Percentiles rank a stretch among this genome's conserved stretches.
phyloP scores from a whole-genome alignment of 164 flowering plant genomes.

The Macadamia integrifolia region DNA sequence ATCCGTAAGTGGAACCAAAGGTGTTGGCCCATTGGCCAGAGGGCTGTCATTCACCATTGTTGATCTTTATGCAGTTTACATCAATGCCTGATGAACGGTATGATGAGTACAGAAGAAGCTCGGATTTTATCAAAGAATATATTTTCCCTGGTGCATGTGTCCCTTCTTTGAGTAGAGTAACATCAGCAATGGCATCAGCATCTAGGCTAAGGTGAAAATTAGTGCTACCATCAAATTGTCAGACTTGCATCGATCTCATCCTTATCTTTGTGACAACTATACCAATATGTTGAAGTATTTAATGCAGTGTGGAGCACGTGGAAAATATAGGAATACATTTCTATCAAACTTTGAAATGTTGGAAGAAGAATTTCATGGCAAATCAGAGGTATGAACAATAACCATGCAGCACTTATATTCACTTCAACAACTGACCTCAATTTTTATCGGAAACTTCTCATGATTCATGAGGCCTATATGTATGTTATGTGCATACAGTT shows the following conservation, averaged over 20 bases:
- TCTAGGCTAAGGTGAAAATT: constrained; percentile 65
- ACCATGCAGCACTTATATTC: neutral
- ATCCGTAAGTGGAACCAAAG: too few relatives aligned
- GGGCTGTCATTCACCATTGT: neutral
- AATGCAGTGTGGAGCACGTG: constrained; percentile 78
- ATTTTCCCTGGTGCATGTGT: constrained; percentile 90
- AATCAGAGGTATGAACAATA: constrained; percentile 48
- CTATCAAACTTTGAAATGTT: constrained; percentile 66
- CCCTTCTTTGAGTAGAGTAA: constrained; percentile 70
- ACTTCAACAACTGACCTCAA: neutral
- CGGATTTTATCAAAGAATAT: constrained; percentile 88
- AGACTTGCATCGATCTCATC: neutral
- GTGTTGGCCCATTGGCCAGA: too few relatives aligned
- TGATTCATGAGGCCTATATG: too few relatives aligned
- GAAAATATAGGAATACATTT: constrained; percentile 89
- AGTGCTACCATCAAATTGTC: neutral
- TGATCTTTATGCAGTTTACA: constrained; percentile 45
- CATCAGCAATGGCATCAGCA: constrained; percentile 77
- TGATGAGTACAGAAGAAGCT: constrained; percentile 76
- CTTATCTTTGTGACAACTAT: neutral
- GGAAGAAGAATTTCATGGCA: constrained; percentile 71
- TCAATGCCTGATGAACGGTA: constrained; percentile 84
- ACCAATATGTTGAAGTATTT: neutral
- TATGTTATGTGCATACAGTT: too few relatives aligned
- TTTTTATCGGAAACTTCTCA: neutral